A percentile compares a stretch with the other conserved stretches of the same genome.
phyloP scores from a whole-genome alignment of 2,329 filamentous ascomycete species.

The Cercospora canescens region DNA sequence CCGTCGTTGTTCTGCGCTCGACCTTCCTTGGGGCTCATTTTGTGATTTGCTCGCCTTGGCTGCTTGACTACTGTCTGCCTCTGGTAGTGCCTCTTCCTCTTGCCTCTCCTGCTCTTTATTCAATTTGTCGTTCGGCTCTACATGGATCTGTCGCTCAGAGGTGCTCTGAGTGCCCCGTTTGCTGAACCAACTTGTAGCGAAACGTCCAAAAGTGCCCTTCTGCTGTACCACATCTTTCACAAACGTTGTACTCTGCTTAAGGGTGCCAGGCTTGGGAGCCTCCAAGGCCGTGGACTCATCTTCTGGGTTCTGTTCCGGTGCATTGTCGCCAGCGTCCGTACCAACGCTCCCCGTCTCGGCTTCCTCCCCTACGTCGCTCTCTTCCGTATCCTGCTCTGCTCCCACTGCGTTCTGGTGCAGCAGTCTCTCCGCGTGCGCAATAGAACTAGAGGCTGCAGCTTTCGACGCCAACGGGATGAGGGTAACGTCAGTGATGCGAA shows the following conservation, averaged over 20 bases:
- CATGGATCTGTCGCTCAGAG: constrained; percentile 68
- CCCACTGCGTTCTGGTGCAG: constrained; percentile 9
- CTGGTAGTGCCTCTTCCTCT: constrained; percentile 33
- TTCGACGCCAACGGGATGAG: constrained; percentile 84
- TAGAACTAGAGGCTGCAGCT: constrained; percentile 42
- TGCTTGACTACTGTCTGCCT: constrained; percentile 25
- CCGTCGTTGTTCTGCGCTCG: constrained; percentile 1
- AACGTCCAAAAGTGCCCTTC: constrained; percentile 81
- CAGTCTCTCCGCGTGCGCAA: constrained; percentile 33
- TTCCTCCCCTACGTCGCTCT: constrained; percentile 32
- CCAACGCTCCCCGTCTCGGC: constrained; percentile 32
- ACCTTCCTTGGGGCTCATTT: background rate
- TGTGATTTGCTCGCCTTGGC: constrained; percentile 5
- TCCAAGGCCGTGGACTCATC: constrained; percentile 33
- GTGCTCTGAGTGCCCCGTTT: constrained; percentile 76
- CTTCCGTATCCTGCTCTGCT: constrained; percentile 30
- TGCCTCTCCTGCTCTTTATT: constrained; percentile 38
- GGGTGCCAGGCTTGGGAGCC: constrained; percentile 35
- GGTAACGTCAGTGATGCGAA: constrained; percentile 83
- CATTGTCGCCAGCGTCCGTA: constrained; percentile 29
- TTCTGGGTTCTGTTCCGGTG: constrained; percentile 23
- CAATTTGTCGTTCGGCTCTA: constrained; percentile 44
- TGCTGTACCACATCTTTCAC: constrained; percentile 85
- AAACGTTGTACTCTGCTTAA: constrained; percentile 60
- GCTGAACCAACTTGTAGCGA: constrained; percentile 90